phyloP scores from a whole-genome alignment of 2,329 filamentous ascomycete genomes.

The Fusarium circinatum region DNA sequence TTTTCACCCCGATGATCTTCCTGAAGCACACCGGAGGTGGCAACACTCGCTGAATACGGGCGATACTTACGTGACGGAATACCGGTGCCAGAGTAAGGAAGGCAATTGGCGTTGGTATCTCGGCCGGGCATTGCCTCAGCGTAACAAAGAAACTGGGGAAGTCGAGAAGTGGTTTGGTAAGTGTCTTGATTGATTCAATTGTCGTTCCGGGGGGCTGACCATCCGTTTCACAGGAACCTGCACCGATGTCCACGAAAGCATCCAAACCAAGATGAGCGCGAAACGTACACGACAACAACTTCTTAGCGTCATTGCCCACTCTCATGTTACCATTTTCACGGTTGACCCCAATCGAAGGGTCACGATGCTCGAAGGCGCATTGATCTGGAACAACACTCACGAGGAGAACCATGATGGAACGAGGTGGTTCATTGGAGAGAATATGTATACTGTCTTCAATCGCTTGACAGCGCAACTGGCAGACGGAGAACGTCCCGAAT shows the following conservation, averaged over 20 bases:
- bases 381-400: constrained; percentile 63
- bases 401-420: constrained; percentile 53
- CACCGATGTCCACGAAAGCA: constrained; percentile 81
- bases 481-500: constrained; percentile 57
- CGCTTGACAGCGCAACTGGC: constrained; percentile 56
- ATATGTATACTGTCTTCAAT: constrained; percentile 73
- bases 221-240: constrained; percentile 62
- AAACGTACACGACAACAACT: constrained; percentile 76
- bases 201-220: not conserved
- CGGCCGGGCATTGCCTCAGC: constrained; percentile 75
- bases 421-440: constrained; percentile 66
- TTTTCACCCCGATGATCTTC: constrained; percentile 77
- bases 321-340: constrained; percentile 80
- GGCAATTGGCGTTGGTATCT: constrained; percentile 85
- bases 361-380: constrained; percentile 75
- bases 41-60: constrained; percentile 71
- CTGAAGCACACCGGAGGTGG: constrained; percentile 67
- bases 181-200: constrained; percentile 18
- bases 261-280: constrained; percentile 73
- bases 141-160: constrained; percentile 70
- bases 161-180: constrained; percentile 82
- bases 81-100: constrained; percentile 72
- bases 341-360: constrained; percentile 71
- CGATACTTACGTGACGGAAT: constrained; percentile 75
- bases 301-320: constrained; percentile 77